Conservation (phyloP, 1,284 basidiomycete genomes). For the Xerocomus tenax region DNA sequence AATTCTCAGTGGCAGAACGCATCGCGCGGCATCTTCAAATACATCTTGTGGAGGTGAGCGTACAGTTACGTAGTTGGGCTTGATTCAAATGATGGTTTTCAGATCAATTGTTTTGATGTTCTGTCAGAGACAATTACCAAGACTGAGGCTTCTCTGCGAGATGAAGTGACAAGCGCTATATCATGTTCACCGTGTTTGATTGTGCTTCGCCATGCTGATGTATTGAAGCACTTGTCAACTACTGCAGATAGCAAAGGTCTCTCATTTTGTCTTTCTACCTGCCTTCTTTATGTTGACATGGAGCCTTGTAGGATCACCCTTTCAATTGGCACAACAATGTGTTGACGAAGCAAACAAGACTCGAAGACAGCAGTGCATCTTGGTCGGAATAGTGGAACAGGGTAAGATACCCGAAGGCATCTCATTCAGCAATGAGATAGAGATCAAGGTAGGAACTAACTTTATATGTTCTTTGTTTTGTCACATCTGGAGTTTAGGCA, state of each 20-base stretch:
- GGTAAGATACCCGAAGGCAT: constrained; percentile 63
- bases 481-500: constrained; percentile 42
- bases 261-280: background rate
- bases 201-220: constrained; percentile 78
- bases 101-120: constrained; percentile 84
- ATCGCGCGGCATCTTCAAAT: constrained; percentile 64
- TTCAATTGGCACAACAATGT: constrained; percentile 59
- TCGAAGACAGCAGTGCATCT: constrained; percentile 60
- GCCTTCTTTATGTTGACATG: background rate
- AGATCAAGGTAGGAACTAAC: constrained; percentile 51
- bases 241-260: constrained; percentile 54
- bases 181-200: constrained; percentile 82
- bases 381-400: constrained; percentile 69
- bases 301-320: constrained; percentile 42
- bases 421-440: constrained; percentile 84
- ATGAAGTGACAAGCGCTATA: constrained; percentile 73
- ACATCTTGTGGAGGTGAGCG: constrained; percentile 69
- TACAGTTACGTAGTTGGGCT: background rate
- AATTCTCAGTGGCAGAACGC: constrained; percentile 51
- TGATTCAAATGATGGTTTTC: background rate
- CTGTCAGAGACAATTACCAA: constrained; percentile 74
- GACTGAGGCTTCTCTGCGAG: constrained; percentile 70
- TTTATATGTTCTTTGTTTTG: constrained; percentile 1
- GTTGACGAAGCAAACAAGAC: constrained; percentile 44
- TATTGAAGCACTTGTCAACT: constrained; percentile 62